phyloP scores from a whole-genome alignment of 352 stramenopile genomes.

The Thalassiosira hispida region DNA sequence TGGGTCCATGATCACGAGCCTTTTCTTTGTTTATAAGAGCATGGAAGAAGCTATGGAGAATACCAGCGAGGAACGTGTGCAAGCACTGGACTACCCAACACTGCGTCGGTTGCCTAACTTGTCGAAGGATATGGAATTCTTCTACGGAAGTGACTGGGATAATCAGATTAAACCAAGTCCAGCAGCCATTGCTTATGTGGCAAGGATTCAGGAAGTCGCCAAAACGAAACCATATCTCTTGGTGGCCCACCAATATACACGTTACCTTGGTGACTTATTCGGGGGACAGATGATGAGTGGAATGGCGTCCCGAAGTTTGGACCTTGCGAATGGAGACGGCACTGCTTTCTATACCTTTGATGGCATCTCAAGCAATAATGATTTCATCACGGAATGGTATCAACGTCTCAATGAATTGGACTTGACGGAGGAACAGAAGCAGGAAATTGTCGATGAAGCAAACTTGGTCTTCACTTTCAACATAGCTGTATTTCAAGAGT shows the following conservation, averaged over 20 bases:
- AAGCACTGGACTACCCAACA: conserved; percentile 47
- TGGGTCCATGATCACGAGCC: conserved; percentile 47
- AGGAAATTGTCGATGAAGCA: conserved; percentile 76
- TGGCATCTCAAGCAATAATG: conserved; percentile 54
- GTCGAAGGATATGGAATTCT: conserved; percentile 80
- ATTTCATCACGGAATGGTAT: conserved; percentile 78
- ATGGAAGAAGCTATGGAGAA: conserved; percentile 68
- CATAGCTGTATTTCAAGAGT: conserved; percentile 76
- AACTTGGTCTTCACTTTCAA: conserved; percentile 80
- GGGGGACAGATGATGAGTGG: conserved; percentile 83
- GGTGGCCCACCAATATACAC: conserved; percentile 80
- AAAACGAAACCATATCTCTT: conserved; percentile 65
- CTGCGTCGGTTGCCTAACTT: conserved; percentile 63
- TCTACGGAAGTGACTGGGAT: conserved; percentile 73
- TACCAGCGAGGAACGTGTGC: conserved; percentile 13
- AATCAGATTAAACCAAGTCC: conserved; percentile 44
- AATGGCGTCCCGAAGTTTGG: conserved; percentile 72
- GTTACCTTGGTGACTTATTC: conserved; percentile 84
- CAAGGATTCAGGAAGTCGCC: conserved; percentile 64
- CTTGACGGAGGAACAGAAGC: conserved; percentile 56
- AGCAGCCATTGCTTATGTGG: conserved; percentile 70
- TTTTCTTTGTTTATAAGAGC: conserved; percentile 76
- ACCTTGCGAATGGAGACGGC: conserved; percentile 62
- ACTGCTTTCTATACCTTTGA: conserved; percentile 80
- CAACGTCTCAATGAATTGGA: conserved; percentile 61